phyloP scores from a whole-genome alignment of 306 rosid species.

The Inga laurina region DNA sequence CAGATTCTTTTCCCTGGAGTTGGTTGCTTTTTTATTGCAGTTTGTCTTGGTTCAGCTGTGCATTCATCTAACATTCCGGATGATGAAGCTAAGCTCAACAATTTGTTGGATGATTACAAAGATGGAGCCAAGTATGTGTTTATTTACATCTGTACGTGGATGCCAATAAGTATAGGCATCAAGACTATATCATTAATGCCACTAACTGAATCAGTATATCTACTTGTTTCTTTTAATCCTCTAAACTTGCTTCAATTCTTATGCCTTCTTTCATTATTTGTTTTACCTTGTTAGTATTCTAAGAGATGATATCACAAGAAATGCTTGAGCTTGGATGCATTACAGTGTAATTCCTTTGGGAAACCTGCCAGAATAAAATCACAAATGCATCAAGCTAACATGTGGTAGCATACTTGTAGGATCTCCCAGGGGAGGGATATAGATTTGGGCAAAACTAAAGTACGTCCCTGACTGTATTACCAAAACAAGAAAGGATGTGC shows the following conservation, averaged over 20 bases:
- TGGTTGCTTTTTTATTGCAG: constrained; percentile 87
- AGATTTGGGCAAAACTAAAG: background rate
- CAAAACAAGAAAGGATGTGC: background rate
- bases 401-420: background rate
- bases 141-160: background rate
- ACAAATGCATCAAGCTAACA: background rate
- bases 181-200: constrained; percentile 1
- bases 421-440: background rate
- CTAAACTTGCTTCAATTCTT: background rate
- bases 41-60: constrained; percentile 82
- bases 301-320: background rate
- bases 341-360: background rate
- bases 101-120: constrained; percentile 32
- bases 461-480: background rate
- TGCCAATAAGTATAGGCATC: background rate
- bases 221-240: background rate
- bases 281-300: too few species aligned
- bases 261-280: constrained; percentile 51
- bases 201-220: background rate
- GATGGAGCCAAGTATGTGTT: constrained; percentile 50
- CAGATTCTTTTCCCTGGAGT: constrained; percentile 91
- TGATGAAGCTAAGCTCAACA: constrained; percentile 65
- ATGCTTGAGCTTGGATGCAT: background rate
- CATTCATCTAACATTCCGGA: constrained; percentile 83
- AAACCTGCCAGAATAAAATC: background rate